Conservation (phyloP, 495 filamentous ascomycete species). For the Mycothermus thermophilus region DNA sequence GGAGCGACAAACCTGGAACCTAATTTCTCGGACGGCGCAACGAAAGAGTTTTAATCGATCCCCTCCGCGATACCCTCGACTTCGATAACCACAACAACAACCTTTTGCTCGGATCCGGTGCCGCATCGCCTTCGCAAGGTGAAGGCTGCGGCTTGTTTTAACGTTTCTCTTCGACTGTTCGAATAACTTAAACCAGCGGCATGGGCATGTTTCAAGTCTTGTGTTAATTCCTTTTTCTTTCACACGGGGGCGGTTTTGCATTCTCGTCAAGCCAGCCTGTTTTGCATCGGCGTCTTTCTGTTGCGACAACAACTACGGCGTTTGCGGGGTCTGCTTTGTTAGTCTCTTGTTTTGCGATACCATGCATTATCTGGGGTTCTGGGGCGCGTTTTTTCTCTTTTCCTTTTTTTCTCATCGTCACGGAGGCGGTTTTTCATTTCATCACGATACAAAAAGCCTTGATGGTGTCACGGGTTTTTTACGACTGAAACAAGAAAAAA, state of each 20-base stretch:
- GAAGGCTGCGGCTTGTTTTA: constrained; percentile 13
- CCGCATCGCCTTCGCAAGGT: constrained; percentile 20
- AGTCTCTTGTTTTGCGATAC: constrained; percentile 17
- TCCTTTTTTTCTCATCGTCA: constrained; percentile 13
- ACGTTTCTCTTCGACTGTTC: too few relatives aligned
- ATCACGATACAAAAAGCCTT: constrained; percentile 22
- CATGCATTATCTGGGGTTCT: constrained; percentile 19
- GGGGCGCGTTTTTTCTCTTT: constrained; percentile 9
- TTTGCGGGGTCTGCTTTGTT: constrained; percentile 15
- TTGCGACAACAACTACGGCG: constrained; percentile 25
- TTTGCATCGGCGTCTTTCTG: constrained; percentile 27
- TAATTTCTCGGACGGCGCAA: constrained; percentile 19
- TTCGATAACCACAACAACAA: constrained; percentile 12
- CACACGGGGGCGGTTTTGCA: constrained; percentile 25
- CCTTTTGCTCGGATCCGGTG: constrained; percentile 13
- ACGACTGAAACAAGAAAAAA: constrained; percentile 26
- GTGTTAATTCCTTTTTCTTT: too few relatives aligned
- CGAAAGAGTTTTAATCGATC: constrained; percentile 24
- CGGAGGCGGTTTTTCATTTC: constrained; percentile 22
- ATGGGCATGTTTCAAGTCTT: too few relatives aligned
- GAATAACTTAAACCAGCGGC: too few relatives aligned
- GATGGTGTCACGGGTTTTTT: constrained; percentile 24
- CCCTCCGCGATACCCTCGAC: constrained; percentile 23
- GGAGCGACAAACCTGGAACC: constrained; percentile 20
- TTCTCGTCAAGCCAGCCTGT: constrained; percentile 14